These are phyloP conservation scores for Scopulariopsis brevicaulis DNA, from an alignment of 2,329 filamentous ascomycete species.

Conservation along the genomic window DNA sequence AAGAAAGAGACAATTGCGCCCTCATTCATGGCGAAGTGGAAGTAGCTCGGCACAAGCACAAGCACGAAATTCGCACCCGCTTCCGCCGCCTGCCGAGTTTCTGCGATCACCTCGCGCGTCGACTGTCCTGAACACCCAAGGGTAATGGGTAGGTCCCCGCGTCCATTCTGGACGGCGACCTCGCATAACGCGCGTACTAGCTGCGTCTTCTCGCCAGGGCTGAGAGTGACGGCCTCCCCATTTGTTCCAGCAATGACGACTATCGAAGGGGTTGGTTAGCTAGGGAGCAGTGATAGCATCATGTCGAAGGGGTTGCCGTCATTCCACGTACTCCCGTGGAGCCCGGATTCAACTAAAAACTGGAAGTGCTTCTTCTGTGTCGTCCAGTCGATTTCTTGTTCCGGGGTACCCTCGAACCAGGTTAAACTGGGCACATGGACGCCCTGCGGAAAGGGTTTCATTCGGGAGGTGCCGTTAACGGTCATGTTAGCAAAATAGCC, in stretches of 20 bases:
- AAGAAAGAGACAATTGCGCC: conserved; percentile 54
- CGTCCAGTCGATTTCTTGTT: conserved; percentile 44
- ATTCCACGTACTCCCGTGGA: conserved; percentile 30
- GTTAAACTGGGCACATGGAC: conserved; percentile 47
- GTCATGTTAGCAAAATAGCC: background rate
- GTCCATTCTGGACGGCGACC: conserved; percentile 44
- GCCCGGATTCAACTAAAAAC: conserved; percentile 38
- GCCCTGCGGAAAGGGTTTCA: conserved; percentile 30
- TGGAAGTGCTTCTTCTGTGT: conserved; percentile 39
- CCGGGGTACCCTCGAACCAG: conserved; percentile 34
- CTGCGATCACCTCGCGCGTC: conserved; percentile 52
- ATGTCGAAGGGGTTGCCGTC: background rate
- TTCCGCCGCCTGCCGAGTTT: conserved; percentile 49
- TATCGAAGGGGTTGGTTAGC: conserved; percentile 1
- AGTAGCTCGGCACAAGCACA: conserved; percentile 61
- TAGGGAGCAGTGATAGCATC: background rate
- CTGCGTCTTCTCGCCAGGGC: conserved; percentile 48
- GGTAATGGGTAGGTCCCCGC: conserved; percentile 48
- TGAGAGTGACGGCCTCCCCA: conserved; percentile 61
- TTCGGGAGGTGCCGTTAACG: conserved; percentile 7
- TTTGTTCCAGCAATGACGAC: conserved; percentile 63
- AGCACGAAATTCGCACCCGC: conserved; percentile 58
- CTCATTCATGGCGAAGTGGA: conserved; percentile 50
- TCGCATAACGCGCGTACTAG: conserved; percentile 51
- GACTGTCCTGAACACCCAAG: conserved; percentile 56